Evolutionary conservation across 2,329 filamentous ascomycete species (phyloP), one percentile per base, ranked within the genome.

Genomic region (Clarireedia hainanense): DNA sequence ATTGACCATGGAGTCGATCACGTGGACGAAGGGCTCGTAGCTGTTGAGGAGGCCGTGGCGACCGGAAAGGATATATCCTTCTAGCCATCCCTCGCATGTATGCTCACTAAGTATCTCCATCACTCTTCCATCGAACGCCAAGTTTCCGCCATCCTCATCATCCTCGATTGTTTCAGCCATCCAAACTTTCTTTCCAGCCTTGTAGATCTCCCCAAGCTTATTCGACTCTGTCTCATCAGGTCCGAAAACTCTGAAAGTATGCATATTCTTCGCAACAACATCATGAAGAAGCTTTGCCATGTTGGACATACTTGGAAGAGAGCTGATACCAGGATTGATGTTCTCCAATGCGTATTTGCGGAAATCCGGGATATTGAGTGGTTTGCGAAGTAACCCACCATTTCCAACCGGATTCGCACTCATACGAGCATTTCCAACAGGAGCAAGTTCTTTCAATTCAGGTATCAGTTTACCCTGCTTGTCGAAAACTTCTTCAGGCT

Each of bases 61-160:
- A 27, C 88, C 88, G 54, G 82, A 88, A 2, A 91, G 76, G 43
- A 89, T 72, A 67, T 91, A 91, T 3, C 88, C 88, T 73, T 91
- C 87, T 15, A 91, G 76, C 87, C 87, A 91, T 26, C 86, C 88
- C 70, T 91, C 87, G 58, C 81, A 82, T 15, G 86, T 91, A 68
- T 91, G 88, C 70, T 91, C 88, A 17, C 83, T 88, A n/a, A 91
- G 78, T 69, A 91, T 91, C 69, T 91, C 88, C 85, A 91, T 91
- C 37, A 91, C 87, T 27, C 86, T 79, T 15, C 88, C 88, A 14
- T 78, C 76, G 17, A 75, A 78, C 5, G 83, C 79, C 24, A 91
- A 74, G 64, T 91, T 90, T 59, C 88, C 87, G 9, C 87, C 87
- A 64, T 91, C 84, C 6, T 73, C 71, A 64, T 91, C 88, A 66